phyloP scores from a whole-genome alignment of 2,329 filamentous ascomycete species.

The Rachicladosporium sp. region DNA sequence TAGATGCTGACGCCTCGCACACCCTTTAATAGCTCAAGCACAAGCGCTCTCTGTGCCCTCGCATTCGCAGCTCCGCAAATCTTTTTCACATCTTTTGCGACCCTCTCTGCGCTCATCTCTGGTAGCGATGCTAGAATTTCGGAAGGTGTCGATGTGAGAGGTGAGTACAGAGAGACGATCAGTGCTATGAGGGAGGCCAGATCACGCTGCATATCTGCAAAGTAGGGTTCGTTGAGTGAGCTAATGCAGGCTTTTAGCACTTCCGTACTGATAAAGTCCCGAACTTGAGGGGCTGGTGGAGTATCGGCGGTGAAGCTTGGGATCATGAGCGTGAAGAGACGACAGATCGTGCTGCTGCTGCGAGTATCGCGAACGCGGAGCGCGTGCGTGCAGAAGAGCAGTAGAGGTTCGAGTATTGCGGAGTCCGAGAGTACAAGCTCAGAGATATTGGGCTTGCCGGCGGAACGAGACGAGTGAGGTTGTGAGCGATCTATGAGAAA shows the following conservation, averaged over 20 bases:
- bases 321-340: slow-evolving; percentile 75
- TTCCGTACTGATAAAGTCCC: slow-evolving; percentile 80
- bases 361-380: slow-evolving; percentile 82
- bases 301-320: slow-evolving; percentile 53
- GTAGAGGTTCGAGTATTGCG: slow-evolving; percentile 70
- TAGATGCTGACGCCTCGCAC: slow-evolving; percentile 85
- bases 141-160: slow-evolving; percentile 56
- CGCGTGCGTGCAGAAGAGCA: slow-evolving; percentile 83
- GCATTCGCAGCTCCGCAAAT: slow-evolving; percentile 33
- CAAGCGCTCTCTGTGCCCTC: slow-evolving; percentile 66
- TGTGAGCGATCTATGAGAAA: slow-evolving; percentile 62
- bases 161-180: slow-evolving; percentile 66
- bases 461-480: slow-evolving; percentile 34
- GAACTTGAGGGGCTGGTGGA: slow-evolving; percentile 49
- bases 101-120: slow-evolving; percentile 55
- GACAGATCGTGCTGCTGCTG: slow-evolving; percentile 73
- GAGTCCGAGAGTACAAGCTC: slow-evolving; percentile 72
- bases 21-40: slow-evolving; percentile 74
- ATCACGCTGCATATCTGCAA: slow-evolving; percentile 90
- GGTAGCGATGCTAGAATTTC: slow-evolving; percentile 69
- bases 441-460: slow-evolving; percentile 49
- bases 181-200: slow-evolving; percentile 76
- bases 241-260: slow-evolving; percentile 83
- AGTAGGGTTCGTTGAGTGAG: slow-evolving; percentile 88
- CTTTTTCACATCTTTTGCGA: slow-evolving; percentile 41